These are phyloP conservation scores for Straminergon stramineum DNA, from an alignment of 225 moss, liverwort and hornwort species.

Conservation along the genomic window DNA sequence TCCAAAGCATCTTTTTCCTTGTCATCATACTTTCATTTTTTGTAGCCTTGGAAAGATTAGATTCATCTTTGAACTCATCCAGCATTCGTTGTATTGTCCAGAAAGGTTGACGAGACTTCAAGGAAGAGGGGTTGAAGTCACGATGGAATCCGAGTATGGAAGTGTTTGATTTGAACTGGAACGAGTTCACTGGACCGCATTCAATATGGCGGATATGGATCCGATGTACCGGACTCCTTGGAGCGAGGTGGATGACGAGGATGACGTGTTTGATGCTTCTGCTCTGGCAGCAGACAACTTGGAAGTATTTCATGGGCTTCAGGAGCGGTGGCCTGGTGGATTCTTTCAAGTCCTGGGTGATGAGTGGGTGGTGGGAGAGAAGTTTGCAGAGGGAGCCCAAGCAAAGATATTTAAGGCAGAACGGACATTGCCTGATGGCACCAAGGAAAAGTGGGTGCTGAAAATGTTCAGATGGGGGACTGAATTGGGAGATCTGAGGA, in stretches of 20 bases:
- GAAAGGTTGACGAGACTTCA: not conserved
- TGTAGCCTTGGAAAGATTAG: too few species aligned
- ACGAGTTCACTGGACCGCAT: too few species aligned
- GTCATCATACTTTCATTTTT: too few species aligned
- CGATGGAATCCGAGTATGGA: not conserved
- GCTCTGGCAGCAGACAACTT: not conserved
- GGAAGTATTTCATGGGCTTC: fast-evolving
- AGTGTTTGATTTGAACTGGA: fast-evolving
- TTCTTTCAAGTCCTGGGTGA: not conserved
- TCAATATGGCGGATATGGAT: too few species aligned
- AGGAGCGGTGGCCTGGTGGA: not conserved
- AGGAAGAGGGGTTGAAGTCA: not conserved
- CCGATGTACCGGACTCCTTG: too few species aligned
- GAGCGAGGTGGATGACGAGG: too few species aligned
- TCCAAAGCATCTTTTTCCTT: too few species aligned
- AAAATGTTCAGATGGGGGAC: fast-evolving
- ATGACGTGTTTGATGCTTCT: not conserved
- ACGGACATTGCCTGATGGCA: not conserved
- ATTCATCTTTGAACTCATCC: not conserved
- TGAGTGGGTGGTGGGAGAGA: not conserved
- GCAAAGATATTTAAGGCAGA: not conserved
- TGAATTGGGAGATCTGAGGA: fast-evolving
- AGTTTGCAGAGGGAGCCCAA: fast-evolving
- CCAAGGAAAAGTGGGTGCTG: not conserved
- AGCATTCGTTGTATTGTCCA: fast-evolving